These are phyloP conservation scores for Suhomyces pyralidae DNA, from an alignment of 805 yeast genomes.

Conservation along the genomic window DNA sequence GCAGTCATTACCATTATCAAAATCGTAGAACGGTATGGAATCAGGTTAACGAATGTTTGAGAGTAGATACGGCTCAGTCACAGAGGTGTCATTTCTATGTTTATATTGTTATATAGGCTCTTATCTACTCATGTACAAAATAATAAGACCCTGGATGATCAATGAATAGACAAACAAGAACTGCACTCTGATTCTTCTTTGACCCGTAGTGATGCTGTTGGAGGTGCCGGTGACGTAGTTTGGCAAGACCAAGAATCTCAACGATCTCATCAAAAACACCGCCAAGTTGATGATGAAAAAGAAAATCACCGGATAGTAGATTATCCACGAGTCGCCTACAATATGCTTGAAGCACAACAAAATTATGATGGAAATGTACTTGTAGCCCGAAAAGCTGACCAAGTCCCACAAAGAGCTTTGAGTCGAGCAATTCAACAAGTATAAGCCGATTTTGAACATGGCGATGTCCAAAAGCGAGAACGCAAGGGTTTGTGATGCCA, in stretches of 20 bases:
- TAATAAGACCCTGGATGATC: constrained; percentile 68
- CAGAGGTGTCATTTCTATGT: neutral
- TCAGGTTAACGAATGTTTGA: neutral
- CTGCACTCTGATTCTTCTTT: constrained; percentile 79
- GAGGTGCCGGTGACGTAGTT: constrained; percentile 36
- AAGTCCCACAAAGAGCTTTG: constrained; percentile 70
- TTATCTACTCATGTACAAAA: constrained; percentile 61
- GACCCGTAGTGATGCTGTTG: constrained; percentile 60
- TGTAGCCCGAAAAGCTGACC: constrained; percentile 88
- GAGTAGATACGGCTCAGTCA: neutral
- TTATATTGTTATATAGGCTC: neutral
- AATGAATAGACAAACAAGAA: constrained; percentile 83
- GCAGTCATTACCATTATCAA: neutral
- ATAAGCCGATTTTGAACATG: constrained; percentile 77
- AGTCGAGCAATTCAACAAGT: constrained; percentile 67
- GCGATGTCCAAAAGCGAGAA: constrained; percentile 73
- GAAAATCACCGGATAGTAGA: constrained; percentile 34
- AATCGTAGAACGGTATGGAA: too few relatives aligned
- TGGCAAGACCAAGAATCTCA: constrained; percentile 67
- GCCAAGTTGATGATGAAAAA: constrained; percentile 45
- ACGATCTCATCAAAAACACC: constrained; percentile 65
- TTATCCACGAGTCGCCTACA: constrained; percentile 31
- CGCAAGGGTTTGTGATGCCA: constrained; percentile 83
- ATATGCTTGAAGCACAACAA: constrained; percentile 51
- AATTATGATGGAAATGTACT: constrained; percentile 77